Conservation (phyloP, 306 rosid genomes). For the Oemleria cerasiformis region DNA sequence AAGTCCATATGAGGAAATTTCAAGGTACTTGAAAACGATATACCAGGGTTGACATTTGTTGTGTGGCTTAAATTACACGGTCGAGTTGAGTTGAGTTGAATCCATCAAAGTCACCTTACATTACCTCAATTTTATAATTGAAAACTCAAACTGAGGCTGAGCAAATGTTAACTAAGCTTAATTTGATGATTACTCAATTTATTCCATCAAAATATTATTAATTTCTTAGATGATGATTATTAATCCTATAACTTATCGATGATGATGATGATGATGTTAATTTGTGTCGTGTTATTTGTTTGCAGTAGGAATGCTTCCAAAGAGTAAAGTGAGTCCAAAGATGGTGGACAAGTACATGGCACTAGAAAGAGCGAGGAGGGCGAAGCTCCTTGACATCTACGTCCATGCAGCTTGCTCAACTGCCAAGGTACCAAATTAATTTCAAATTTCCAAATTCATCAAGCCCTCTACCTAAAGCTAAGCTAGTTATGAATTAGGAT, state of each 20-base stretch:
- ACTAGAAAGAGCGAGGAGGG: constrained; percentile 47
- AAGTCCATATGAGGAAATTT: no score
- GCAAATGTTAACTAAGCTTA: no score
- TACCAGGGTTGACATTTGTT: background rate
- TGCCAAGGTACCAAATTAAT: constrained; percentile 48
- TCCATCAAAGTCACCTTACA: background rate
- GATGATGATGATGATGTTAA: no score
- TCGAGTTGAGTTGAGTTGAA: background rate
- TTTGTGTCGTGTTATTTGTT: no score
- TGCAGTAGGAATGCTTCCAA: constrained; percentile 65
- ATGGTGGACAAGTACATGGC: constrained; percentile 41
- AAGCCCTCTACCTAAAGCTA: background rate
- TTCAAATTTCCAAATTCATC: background rate
- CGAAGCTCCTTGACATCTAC: constrained; percentile 49
- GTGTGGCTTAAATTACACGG: background rate
- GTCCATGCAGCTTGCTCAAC: constrained; percentile 50
- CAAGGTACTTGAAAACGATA: background rate
- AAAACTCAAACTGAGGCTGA: no score
- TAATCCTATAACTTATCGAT: no score
- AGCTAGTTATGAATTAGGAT: no score
- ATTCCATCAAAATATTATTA: no score
- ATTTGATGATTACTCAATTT: no score
- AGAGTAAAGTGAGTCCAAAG: constrained; percentile 47
- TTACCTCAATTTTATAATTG: no score
- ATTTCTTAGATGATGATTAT: background rate